These are phyloP conservation scores for Croton setiger DNA, from an alignment of 441 rosid genomes.

Conservation along the genomic window DNA sequence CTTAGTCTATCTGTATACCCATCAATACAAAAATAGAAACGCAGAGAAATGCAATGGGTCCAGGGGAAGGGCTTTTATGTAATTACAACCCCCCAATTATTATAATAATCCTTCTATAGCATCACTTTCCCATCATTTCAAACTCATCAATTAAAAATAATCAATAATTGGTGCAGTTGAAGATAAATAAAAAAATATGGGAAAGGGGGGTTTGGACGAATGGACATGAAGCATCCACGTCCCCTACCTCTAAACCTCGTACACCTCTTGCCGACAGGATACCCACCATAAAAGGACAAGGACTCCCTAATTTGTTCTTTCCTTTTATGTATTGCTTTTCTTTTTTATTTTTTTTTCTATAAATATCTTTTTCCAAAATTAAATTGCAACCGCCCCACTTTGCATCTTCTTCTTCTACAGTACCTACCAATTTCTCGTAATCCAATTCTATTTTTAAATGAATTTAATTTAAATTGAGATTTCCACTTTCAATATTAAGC, in stretches of 20 bases:
- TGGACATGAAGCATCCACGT: conserved; percentile 66
- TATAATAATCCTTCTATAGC: neutral
- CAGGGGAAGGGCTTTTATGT: conserved; percentile 17
- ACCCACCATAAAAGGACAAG: conserved; percentile 22
- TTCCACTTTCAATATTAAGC: too few relatives aligned
- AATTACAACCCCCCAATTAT: neutral
- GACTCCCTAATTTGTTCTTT: neutral
- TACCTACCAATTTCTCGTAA: too few relatives aligned
- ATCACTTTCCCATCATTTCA: conserved; percentile 16
- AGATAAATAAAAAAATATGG: neutral
- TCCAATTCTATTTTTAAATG: too few relatives aligned
- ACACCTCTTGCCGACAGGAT: conserved; percentile 63
- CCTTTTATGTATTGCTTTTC: neutral
- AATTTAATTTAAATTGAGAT: too few relatives aligned
- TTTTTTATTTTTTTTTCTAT: neutral
- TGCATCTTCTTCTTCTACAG: too few relatives aligned
- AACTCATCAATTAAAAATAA: conserved; percentile 17
- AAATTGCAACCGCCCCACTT: too few relatives aligned
- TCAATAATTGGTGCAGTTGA: conserved; percentile 24
- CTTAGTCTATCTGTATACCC: conserved; percentile 2
- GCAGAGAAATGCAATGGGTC: neutral
- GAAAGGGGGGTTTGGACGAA: conserved; percentile 20
- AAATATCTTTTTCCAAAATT: too few relatives aligned
- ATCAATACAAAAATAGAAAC: neutral
- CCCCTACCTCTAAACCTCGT: conserved; percentile 65